phyloP scores from a whole-genome alignment of 345 rosid species.

The Conringia planisiliqua region DNA sequence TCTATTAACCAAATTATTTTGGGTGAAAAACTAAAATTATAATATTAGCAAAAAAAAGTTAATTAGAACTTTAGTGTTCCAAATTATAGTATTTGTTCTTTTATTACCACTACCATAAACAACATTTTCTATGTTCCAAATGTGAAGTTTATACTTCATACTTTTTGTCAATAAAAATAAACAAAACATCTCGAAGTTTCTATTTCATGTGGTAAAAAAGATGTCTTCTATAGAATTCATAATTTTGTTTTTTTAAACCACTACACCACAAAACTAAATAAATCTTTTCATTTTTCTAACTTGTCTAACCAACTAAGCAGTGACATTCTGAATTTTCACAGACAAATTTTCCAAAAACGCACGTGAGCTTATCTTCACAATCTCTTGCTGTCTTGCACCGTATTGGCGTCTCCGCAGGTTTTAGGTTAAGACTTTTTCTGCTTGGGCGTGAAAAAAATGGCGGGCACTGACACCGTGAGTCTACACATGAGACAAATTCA shows the following conservation, averaged over 20 bases:
- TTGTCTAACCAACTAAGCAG: background rate
- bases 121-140: too few species aligned
- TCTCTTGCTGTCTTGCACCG: conserved; percentile 13
- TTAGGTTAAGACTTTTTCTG: background rate
- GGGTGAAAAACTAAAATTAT: background rate
- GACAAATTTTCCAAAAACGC: conserved; percentile 5
- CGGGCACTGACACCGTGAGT: background rate
- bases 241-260: background rate
- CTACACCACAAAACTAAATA: background rate
- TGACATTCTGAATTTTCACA: conserved; percentile 15
- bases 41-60: too few species aligned
- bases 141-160: background rate
- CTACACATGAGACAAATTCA: background rate
- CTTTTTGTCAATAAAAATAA: background rate
- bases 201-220: too few species aligned
- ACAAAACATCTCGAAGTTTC: background rate
- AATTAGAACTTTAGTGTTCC: too few species aligned
- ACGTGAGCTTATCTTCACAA: conserved; percentile 17
- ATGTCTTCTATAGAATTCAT: background rate
- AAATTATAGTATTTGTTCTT: too few species aligned
- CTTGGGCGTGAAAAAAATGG: background rate
- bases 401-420: conserved; percentile 8
- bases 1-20: background rate
- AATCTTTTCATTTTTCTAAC: background rate
- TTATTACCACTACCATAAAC: too few species aligned